Evolutionary conservation across 768 basidiomycete species (phyloP).

Genomic region (Naganishia antarctica): DNA sequence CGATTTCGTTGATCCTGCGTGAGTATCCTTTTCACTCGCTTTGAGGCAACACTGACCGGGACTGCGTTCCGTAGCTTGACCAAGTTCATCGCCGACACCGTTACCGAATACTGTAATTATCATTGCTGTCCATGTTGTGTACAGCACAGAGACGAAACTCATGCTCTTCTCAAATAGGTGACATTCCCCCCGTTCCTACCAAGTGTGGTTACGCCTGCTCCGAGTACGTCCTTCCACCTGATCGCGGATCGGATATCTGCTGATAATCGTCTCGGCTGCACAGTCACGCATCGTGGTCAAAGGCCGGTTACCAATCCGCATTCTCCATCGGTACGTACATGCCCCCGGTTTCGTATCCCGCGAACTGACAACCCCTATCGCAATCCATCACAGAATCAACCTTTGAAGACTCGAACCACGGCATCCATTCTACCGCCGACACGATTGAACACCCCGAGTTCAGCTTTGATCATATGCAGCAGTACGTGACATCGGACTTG

Average conservation of each 20-base stretch:
- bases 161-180: constrained; percentile 48
- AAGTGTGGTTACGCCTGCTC: constrained; percentile 89
- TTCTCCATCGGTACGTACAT: constrained; percentile 69
- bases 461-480: constrained; percentile 80
- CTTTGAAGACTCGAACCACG: constrained; percentile 57
- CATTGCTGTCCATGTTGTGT: too few relatives aligned
- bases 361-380: constrained; percentile 54
- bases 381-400: constrained; percentile 44
- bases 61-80: constrained; percentile 58
- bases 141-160: constrained; percentile 10
- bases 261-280: not conserved
- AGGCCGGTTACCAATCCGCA: constrained; percentile 76
- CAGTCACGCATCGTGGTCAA: constrained; percentile 67
- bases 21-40: constrained; percentile 28
- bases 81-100: constrained; percentile 68
- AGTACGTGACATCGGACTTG: constrained; percentile 37
- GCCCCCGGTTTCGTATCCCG: constrained; percentile 49
- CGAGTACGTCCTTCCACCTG: constrained; percentile 51
- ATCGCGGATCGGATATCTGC: not conserved
- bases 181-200: constrained; percentile 80
- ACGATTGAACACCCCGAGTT: constrained; percentile 80
- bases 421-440: constrained; percentile 76
- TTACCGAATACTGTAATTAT: constrained; percentile 61
- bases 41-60: not conserved
- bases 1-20: constrained; percentile 70